These are phyloP conservation scores for Tillandsia fasciculata DNA, from an alignment of 176 grass and related monocot genomes.

Conservation along the genomic window DNA sequence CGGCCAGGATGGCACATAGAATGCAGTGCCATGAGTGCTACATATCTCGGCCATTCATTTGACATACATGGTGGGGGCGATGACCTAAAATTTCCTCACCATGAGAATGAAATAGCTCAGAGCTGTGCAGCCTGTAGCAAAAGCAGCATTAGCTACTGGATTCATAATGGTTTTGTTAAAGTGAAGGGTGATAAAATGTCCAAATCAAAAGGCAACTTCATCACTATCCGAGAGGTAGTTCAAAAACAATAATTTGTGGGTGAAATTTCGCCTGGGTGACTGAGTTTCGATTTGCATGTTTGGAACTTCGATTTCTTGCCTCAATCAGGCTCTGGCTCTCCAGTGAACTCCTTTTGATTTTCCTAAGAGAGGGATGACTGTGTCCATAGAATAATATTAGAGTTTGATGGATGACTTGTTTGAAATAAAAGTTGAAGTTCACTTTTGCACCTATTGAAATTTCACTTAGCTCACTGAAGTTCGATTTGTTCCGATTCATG, in stretches of 20 bases:
- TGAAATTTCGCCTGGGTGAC: background rate
- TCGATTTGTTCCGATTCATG: too few relatives aligned
- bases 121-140: conserved; percentile 82
- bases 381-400: too few relatives aligned
- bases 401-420: too few relatives aligned
- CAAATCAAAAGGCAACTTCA: conserved; percentile 77
- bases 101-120: conserved; percentile 98
- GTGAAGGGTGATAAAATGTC: conserved; percentile 94
- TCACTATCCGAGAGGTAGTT: conserved; percentile 75
- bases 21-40: conserved; percentile 93
- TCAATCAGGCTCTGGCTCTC: too few relatives aligned
- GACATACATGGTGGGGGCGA: conserved; percentile 96
- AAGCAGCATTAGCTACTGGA: conserved; percentile 76
- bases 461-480: too few relatives aligned
- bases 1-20: conserved; percentile 96
- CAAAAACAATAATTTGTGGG: background rate
- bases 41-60: conserved; percentile 70
- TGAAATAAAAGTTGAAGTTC: too few relatives aligned
- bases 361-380: background rate
- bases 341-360: too few relatives aligned
- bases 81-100: conserved; percentile 88
- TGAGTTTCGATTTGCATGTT: too few relatives aligned
- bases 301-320: too few relatives aligned
- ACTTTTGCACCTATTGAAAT: too few relatives aligned
- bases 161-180: conserved; percentile 99